Conservation (phyloP, 345 rosid species). For the Eucalyptus urophylla region DNA sequence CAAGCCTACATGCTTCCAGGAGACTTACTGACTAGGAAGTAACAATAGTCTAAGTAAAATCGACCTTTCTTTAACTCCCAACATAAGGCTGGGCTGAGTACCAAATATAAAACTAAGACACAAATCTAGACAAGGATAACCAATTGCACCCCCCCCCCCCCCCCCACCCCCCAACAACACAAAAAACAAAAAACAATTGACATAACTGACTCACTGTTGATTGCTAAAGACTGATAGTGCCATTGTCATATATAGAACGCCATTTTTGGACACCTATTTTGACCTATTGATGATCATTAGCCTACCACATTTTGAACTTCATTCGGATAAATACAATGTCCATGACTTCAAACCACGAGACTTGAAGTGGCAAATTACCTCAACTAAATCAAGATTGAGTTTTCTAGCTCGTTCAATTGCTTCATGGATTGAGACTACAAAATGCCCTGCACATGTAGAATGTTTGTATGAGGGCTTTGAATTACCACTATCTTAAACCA, state of each 20-base stretch:
- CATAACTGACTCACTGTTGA: background rate
- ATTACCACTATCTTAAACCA: background rate
- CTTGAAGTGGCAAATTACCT: slow-evolving; percentile 14
- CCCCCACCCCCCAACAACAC: too few relatives aligned
- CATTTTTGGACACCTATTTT: background rate
- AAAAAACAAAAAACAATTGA: background rate
- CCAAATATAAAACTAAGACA: background rate
- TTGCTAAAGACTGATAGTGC: background rate
- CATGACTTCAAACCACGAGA: background rate
- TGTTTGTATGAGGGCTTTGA: background rate
- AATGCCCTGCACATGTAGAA: slow-evolving; percentile 22
- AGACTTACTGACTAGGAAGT: background rate
- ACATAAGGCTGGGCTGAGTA: background rate
- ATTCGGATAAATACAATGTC: background rate
- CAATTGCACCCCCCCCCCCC: background rate
- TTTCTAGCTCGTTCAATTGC: slow-evolving; percentile 30
- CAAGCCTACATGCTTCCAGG: background rate
- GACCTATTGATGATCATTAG: background rate
- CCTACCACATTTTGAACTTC: background rate
- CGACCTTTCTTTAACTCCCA: background rate
- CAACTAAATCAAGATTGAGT: slow-evolving; percentile 43
- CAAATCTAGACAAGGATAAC: background rate
- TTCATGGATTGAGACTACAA: slow-evolving; percentile 21
- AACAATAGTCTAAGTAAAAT: background rate
- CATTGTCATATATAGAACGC: background rate